phyloP scores from a whole-genome alignment of 345 rosid genomes.

The Hevea brasiliensis region DNA sequence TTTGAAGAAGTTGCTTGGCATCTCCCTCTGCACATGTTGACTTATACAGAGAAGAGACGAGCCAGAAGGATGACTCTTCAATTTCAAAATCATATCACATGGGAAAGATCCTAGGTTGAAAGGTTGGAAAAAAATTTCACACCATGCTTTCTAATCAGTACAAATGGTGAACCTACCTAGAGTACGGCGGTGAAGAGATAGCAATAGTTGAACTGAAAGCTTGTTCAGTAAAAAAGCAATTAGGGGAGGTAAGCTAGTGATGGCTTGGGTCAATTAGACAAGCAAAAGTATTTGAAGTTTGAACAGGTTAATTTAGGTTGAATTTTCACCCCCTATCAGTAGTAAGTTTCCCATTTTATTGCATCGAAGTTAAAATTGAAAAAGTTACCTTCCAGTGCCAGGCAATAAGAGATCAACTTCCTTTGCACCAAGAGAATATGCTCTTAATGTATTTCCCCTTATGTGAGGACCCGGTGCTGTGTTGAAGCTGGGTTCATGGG shows the following conservation, averaged over 20 bases:
- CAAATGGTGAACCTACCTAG: too few species aligned
- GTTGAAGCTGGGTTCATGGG: slow-evolving; percentile 70
- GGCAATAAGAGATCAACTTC: slow-evolving; percentile 91
- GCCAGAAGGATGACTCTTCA: background rate
- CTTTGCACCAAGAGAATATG: slow-evolving; percentile 66
- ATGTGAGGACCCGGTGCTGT: slow-evolving; percentile 83
- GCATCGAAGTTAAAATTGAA: background rate
- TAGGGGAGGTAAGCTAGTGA: too few species aligned
- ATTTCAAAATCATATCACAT: background rate
- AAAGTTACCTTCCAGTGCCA: slow-evolving; percentile 69
- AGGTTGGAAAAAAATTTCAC: background rate
- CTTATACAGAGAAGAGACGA: background rate
- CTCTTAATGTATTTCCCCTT: slow-evolving; percentile 72
- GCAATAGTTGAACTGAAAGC: too few species aligned
- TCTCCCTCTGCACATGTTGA: background rate
- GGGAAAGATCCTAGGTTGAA: background rate
- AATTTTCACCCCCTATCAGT: background rate
- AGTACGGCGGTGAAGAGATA: too few species aligned
- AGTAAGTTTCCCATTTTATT: background rate
- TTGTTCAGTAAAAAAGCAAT: too few species aligned
- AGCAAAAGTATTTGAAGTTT: background rate
- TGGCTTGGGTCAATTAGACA: too few species aligned
- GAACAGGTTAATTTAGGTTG: background rate
- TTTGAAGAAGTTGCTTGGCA: background rate
- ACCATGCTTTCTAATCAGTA: too few species aligned